phyloP scores from a whole-genome alignment of 1,284 basidiomycete genomes.

The Ustilago trichophora region DNA sequence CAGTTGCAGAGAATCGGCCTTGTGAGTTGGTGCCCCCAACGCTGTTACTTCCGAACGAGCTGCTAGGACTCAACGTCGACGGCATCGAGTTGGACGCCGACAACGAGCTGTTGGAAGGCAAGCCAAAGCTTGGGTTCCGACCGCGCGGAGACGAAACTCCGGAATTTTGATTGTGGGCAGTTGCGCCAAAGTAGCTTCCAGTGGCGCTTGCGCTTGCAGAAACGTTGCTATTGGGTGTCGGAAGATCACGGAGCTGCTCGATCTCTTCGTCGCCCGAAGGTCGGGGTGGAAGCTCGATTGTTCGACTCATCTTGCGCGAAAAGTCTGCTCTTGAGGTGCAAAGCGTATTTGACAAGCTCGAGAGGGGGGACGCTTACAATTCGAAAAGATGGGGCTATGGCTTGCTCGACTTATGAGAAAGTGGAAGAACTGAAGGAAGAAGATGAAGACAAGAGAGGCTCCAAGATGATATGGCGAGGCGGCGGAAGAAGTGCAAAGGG shows the following conservation, averaged over 20 bases:
- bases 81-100: neutral
- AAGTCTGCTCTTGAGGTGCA: neutral
- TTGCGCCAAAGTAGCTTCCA: conserved; percentile 12
- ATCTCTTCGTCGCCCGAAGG: conserved; percentile 14
- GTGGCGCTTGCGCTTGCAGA: neutral
- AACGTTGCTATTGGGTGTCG: neutral
- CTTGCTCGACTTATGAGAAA: too few relatives aligned
- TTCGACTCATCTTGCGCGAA: conserved; percentile 16
- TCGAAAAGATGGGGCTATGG: too few relatives aligned
- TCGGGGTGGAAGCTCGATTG: neutral
- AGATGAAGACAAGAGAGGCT: too few relatives aligned
- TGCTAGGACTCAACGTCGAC: neutral
- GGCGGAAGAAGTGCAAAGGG: too few relatives aligned
- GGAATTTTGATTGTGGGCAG: too few relatives aligned
- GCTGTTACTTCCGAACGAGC: conserved; percentile 1
- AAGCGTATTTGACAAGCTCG: too few relatives aligned
- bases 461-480: too few relatives aligned
- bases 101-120: neutral
- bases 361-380: too few relatives aligned
- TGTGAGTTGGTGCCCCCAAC: neutral
- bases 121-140: neutral
- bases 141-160: neutral
- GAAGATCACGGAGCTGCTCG: conserved; percentile 20
- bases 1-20: neutral
- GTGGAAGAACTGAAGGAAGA: too few relatives aligned